Evolutionary conservation across 2,329 filamentous ascomycete genomes (phyloP), one percentile per base, ranked within the genome.

Genomic region (Venturia carpophila): DNA sequence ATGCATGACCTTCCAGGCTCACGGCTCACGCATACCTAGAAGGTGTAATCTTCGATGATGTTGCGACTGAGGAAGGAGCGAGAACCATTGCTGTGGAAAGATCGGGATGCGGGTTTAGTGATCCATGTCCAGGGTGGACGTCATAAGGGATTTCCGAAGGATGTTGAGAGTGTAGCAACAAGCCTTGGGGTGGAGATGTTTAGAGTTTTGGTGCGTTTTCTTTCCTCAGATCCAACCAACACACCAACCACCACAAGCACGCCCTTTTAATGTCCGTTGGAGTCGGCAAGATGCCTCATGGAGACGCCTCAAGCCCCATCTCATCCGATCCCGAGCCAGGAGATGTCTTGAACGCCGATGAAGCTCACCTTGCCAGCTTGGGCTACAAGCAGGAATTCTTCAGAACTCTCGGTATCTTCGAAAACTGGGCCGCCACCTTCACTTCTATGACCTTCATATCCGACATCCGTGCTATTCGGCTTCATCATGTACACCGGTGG

Each of bases 401-500:
- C 45, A 42, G 65, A 11, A 43, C 62, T 34, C 70, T 76, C 17
- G 75, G 75, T 30, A 67, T 77, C 17, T 77, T 77, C 66, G 75
- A 77, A 66, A 74, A 73, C 60, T 75, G 72, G 71, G 71, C 74
- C 11, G 71, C 75, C 9, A 76, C 74, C 2, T 76, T 76, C 52
- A 73, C 71, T 60, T 45, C 39, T 2, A 77, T 77, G 74, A 77
- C 77, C 67, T 75, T 76, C 65, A 71, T 75, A 37, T 71, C 68
- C 34, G 75, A 75, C n/a, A 75, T 77, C 21, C 75, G 75, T 77
- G 4, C 69, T 77, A 0, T 77, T 78, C 47, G 74, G 74, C 11
- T 77, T 68, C 65, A 70, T 74, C 21, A 77, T 77, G 75, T 75
- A 75, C 61, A 75, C 73, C 3, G 76, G 75, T 1, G 75, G 76